These are phyloP conservation scores for Ambrosiella beaveri DNA, from an alignment of 2,329 filamentous ascomycete species.

Conservation along the genomic window DNA sequence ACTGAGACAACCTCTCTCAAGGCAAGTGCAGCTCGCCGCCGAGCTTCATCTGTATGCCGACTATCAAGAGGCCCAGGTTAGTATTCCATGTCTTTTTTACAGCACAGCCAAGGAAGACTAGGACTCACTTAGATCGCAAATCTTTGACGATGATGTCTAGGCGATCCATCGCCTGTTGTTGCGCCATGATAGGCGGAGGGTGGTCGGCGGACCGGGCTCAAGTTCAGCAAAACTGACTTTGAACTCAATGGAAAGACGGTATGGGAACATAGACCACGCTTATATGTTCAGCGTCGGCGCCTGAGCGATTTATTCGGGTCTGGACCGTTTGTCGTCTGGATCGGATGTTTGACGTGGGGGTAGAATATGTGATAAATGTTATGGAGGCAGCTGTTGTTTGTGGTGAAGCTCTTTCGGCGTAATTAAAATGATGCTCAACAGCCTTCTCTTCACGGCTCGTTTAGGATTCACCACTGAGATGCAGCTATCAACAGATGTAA, in stretches of 20 bases:
- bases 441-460: neutral
- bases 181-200: conserved; percentile 12
- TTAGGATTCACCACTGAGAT: neutral
- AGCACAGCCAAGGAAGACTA: neutral
- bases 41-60: conserved; percentile 27
- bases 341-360: too few relatives aligned
- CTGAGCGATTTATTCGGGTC: neutral
- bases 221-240: conserved; percentile 5
- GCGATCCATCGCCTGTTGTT: conserved; percentile 32
- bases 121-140: conserved; percentile 34
- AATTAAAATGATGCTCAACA: neutral
- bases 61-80: conserved; percentile 6
- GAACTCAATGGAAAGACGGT: neutral
- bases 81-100: neutral
- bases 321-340: neutral
- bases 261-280: conserved; percentile 4
- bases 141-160: conserved; percentile 38
- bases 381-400: too few relatives aligned
- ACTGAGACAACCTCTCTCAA: conserved; percentile 37
- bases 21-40: conserved; percentile 35
- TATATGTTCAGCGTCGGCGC: conserved; percentile 2
- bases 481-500: neutral
- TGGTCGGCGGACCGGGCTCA: conserved; percentile 7
- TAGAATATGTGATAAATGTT: too few relatives aligned
- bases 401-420: too few relatives aligned